Base-by-base conservation (phyloP, 208 protist genomes). In the Porcisia deanei region DNA sequence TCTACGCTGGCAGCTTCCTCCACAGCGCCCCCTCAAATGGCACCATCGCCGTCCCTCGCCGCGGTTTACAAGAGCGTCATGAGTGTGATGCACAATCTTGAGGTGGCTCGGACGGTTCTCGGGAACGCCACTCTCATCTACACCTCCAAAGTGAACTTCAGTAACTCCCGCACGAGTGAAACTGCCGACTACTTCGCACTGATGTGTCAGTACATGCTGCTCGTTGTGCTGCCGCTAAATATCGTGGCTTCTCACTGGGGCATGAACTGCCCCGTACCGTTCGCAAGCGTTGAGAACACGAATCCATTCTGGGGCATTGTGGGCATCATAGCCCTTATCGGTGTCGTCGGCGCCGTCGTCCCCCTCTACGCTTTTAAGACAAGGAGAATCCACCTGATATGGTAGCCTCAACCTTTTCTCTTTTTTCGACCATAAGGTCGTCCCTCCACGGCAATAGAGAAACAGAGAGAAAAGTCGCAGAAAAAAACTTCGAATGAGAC, bases 51-150 rank as follows among this genome's bases (percentile, higher is more conserved):
- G 6, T 77, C 73, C 52, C 63, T 76, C 52, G 55, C 52, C 39
- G 63, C 71, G 10, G 71, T 89, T 57, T 66, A 82, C 54, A 55
- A 66, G 43, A 73, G 67, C 45, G 77, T 90, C 58, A 18, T 69
- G 45, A 75, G 74, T 37, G 58, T 82, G 1, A 80, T 90, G 57
- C 72, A 59, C 59, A 79, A 86, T 70, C 77, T 94, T 6, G 83
- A 92, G 4, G 73, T 57, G 30, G 87, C 86, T 1, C 87, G 87
- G 37, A 82, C 68, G 10, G 72, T 90, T 37, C 72, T 94, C 30
- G 80, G 82, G 39, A 90, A 91, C 75, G 84, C 85, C 47, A 94
- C 88, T 8, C 81, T 94, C 45, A 83, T 94, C 58, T 87, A 94
- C 90, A 88, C 58, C 72, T 89, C 86, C 37, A 83, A 67, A 8